Evolutionary conservation across 2,329 filamentous ascomycete species (phyloP).

Genomic region (Zasmidium cellare): DNA sequence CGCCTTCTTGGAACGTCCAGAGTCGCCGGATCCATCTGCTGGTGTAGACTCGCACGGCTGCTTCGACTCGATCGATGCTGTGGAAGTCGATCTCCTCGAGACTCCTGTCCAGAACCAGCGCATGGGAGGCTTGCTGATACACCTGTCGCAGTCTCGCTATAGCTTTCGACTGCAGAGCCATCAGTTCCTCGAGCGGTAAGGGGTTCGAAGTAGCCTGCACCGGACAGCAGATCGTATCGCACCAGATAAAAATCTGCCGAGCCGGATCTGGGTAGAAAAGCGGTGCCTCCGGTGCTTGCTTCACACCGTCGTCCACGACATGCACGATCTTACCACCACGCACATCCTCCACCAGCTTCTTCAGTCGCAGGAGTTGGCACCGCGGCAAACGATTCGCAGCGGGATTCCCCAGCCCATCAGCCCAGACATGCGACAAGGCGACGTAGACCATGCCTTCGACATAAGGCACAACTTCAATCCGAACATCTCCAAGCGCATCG

Average conservation of each 20-base stretch:
- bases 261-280: neutral
- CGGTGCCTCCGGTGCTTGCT: neutral
- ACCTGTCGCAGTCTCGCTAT: neutral
- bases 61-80: neutral
- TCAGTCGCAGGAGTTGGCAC: conserved; percentile 1
- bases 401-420: conserved; percentile 5
- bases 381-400: neutral
- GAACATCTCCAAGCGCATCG: neutral
- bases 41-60: neutral
- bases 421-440: conserved; percentile 4
- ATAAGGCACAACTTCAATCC: neutral
- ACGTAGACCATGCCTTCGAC: neutral
- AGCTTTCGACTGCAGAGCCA: neutral
- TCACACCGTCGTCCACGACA: neutral
- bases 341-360: neutral
- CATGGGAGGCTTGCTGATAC: neutral
- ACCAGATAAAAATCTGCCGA: neutral
- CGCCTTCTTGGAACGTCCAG: conserved; percentile 7
- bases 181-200: neutral
- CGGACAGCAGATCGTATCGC: neutral
- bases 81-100: neutral
- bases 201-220: neutral
- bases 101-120: neutral
- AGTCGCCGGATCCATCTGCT: conserved; percentile 2
- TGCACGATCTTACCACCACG: neutral